Base-by-base conservation (phyloP, 2,329 filamentous ascomycete genomes). In the Aspergillus tamarii region DNA sequence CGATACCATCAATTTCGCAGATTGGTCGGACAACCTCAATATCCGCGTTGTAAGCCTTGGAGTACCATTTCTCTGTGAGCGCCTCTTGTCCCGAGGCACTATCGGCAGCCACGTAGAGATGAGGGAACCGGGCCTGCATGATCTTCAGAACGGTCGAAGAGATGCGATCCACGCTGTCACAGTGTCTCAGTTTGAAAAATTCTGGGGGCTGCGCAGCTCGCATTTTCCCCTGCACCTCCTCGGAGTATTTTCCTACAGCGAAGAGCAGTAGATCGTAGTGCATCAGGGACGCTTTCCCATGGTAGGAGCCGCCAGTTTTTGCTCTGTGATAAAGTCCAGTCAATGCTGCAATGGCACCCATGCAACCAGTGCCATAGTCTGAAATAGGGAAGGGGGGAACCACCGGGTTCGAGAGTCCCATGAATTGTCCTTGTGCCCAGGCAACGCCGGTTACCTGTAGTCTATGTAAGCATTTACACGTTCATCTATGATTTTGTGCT, bases 191-290 rank as follows among this genome's bases (percentile, higher is more conserved):
- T 7, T 80, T 76, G 32, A 88, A 84, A 69, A 90, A 89, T 1
- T 85, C 83, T 0, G 78, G 73, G 1, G 84, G 83, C 63, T 83
- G 82, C 39, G 81, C 76, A 43, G 76, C 76, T 23, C 84, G 82
- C 23, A 91, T 75, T 57, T 81, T 68, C 12, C 81, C 76, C 75
- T 89, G 85, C 2, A 89, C 81, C 0, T 80, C 74, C 0, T 81
- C 77, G 0, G 85, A 79, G 64, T 90, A 86, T 45, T 85, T 75
- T 0, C 89, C 89, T 0, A 87, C 81, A 21, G 84, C 82, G 70
- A 91, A 84, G 26, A 91, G 82, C 2, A 89, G 83, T 1, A 91
- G 81, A 66, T 92, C 88, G 72, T 91, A 91, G 69, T 91, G 89
- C 70, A 88, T 82, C 21, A 91, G 80, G 1, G 87, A 89, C 0